A percentile compares a stretch with the other conserved stretches of the same genome.
These are phyloP conservation scores for Orbilia quercus DNA, from an alignment of 2,329 filamentous ascomycete species.

Conservation along the genomic window DNA sequence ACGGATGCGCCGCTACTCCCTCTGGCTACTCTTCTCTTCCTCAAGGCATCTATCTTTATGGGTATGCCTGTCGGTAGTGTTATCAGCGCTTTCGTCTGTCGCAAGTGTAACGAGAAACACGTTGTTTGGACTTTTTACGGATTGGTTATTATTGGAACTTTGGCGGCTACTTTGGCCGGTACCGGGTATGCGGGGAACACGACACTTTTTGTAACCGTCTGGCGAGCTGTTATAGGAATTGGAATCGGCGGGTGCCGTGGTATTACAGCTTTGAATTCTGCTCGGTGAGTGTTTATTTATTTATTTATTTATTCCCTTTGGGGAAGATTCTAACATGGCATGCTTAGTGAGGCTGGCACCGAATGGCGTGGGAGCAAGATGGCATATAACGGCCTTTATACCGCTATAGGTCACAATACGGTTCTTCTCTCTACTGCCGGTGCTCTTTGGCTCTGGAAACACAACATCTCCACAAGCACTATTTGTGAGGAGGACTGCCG, in stretches of 20 bases:
- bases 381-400: constrained; percentile 11
- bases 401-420: constrained; percentile 15
- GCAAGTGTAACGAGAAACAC: constrained; percentile 22
- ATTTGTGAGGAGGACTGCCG: constrained; percentile 12
- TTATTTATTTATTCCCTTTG: neutral
- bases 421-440: constrained; percentile 2
- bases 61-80: constrained; percentile 38
- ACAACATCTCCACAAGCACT: neutral
- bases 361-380: constrained; percentile 39
- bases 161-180: constrained; percentile 66
- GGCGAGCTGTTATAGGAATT: constrained; percentile 66
- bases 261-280: constrained; percentile 13
- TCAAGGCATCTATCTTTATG: constrained; percentile 28
- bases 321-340: neutral
- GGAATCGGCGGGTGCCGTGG: constrained; percentile 72
- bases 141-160: constrained; percentile 65
- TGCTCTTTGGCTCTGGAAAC: constrained; percentile 22
- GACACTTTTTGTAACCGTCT: constrained; percentile 66
- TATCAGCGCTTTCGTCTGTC: constrained; percentile 8
- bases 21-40: neutral
- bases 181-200: constrained; percentile 65
- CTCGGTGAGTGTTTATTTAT: constrained; percentile 14
- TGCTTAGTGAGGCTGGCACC: constrained; percentile 16
- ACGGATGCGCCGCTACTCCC: neutral
- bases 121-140: constrained; percentile 3